Evolutionary conservation across 1,139 yeast genomes (phyloP).

Genomic region (Yamadazyma kanchanaburiensis): DNA sequence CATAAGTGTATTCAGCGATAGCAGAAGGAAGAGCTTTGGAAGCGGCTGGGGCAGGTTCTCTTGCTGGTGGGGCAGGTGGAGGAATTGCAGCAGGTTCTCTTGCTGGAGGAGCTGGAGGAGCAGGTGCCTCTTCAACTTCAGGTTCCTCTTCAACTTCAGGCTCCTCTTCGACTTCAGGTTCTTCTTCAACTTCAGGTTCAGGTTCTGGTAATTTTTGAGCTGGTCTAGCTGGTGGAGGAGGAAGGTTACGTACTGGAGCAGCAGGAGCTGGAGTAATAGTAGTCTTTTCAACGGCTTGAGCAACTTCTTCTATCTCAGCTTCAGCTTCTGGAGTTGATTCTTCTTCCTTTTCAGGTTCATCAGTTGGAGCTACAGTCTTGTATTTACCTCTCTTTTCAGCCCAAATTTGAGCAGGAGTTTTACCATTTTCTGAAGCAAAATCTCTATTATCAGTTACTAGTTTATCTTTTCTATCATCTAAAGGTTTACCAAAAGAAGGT

Average conservation of each 20-base stretch:
- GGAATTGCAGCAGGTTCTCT: conserved; percentile 20
- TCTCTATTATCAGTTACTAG: conserved; percentile 65
- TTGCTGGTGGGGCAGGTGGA: conserved; percentile 11
- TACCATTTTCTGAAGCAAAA: conserved; percentile 72
- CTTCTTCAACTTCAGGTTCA: conserved; percentile 2
- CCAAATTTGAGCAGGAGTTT: conserved; percentile 95
- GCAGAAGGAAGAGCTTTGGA: conserved; percentile 33
- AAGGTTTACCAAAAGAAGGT: conserved; percentile 34
- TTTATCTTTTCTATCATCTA: conserved; percentile 34
- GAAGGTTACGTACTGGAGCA: conserved; percentile 17
- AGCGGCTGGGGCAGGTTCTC: conserved; percentile 16
- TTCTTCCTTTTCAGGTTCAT: conserved; percentile 13
- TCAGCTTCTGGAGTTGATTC: conserved; percentile 14
- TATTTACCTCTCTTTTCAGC: conserved; percentile 82
- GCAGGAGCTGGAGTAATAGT: conserved; percentile 11
- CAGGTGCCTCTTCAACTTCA: conserved; percentile 18
- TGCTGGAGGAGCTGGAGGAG: conserved; percentile 11
- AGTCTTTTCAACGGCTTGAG: conserved; percentile 17
- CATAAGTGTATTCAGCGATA: conserved; percentile 64
- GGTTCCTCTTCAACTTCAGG: conserved; percentile 16
- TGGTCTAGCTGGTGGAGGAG: conserved; percentile 18
- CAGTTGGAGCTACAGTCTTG: conserved; percentile 36
- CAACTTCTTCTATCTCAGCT: conserved; percentile 21
- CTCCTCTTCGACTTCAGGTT: conserved; percentile 15
- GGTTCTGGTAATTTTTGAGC: conserved; percentile 2